Conservation (phyloP, 345 rosid genomes). For the Isatis tinctoria region DNA sequence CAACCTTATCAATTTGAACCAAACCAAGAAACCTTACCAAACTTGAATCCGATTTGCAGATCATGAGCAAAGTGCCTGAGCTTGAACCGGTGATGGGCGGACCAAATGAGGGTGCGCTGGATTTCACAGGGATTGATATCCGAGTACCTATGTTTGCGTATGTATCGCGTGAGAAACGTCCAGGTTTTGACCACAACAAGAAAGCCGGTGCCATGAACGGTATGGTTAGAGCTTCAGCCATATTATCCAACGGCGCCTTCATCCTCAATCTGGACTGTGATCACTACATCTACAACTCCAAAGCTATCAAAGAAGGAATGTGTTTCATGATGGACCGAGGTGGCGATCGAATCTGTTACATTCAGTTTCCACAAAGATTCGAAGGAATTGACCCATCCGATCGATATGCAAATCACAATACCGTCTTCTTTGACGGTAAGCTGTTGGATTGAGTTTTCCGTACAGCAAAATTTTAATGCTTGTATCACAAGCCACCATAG, state of each 20-base stretch:
- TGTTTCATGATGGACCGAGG: slow-evolving; percentile 99
- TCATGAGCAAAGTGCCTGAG: slow-evolving; percentile 84
- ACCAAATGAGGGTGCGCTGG: slow-evolving; percentile 57
- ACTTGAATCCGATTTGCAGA: slow-evolving; percentile 31
- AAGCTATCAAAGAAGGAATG: slow-evolving; percentile 83
- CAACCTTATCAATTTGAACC: background rate
- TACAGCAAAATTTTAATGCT: background rate
- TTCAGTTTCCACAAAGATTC: slow-evolving; percentile 89
- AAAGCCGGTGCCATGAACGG: slow-evolving; percentile 97
- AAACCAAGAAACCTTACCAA: background rate
- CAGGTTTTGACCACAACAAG: slow-evolving; percentile 86
- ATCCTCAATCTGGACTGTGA: slow-evolving; percentile 89
- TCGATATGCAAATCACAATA: slow-evolving; percentile 86
- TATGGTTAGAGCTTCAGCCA: slow-evolving; percentile 89
- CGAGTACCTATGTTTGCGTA: slow-evolving; percentile 85
- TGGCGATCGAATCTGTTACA: slow-evolving; percentile 83
- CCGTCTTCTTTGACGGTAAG: slow-evolving; percentile 80
- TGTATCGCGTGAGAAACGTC: slow-evolving; percentile 78
- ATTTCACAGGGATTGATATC: slow-evolving; percentile 69
- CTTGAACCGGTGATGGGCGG: slow-evolving; percentile 65
- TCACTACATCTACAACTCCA: slow-evolving; percentile 72
- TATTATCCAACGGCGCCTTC: slow-evolving; percentile 80
- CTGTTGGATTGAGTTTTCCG: background rate
- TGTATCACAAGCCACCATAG: slow-evolving; percentile 3
- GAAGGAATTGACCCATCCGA: slow-evolving; percentile 98